These are phyloP conservation scores for Herpetomonas tarakana DNA, from an alignment of 208 protist species.

Conservation along the genomic window DNA sequence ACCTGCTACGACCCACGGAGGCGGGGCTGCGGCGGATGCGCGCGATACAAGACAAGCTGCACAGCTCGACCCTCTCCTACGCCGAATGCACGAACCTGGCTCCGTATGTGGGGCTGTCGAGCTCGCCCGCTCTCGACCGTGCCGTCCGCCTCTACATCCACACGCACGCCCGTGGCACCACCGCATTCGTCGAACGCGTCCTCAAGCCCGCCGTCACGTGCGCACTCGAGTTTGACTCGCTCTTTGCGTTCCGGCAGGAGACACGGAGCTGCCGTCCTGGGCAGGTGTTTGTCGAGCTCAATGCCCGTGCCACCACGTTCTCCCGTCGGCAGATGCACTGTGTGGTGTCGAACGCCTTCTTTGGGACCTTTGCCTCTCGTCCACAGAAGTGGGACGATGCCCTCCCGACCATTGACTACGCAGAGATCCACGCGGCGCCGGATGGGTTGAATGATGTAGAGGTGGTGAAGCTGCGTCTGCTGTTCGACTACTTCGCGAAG, in stretches of 20 bases:
- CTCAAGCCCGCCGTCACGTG: slow-evolving; percentile 11
- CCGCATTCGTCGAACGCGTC: slow-evolving; percentile 10
- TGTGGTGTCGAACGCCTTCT: slow-evolving; percentile 20
- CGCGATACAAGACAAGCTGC: not conserved
- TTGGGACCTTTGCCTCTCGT: slow-evolving; percentile 14
- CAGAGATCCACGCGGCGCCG: slow-evolving; percentile 16
- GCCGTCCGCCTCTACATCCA: slow-evolving; percentile 13
- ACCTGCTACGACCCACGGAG: not conserved
- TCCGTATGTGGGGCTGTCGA: slow-evolving; percentile 10
- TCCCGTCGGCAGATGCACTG: slow-evolving; percentile 14
- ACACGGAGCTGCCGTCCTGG: not conserved
- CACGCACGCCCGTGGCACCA: slow-evolving; percentile 1
- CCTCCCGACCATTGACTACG: slow-evolving; percentile 21
- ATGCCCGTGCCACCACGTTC: not conserved
- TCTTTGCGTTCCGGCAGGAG: slow-evolving; percentile 1
- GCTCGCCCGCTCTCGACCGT: slow-evolving; percentile 4
- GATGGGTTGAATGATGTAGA: slow-evolving; percentile 11
- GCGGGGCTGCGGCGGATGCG: not conserved
- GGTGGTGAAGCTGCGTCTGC: slow-evolving; percentile 21
- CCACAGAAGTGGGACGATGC: slow-evolving; percentile 4
- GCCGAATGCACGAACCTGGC: not conserved
- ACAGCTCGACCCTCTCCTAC: no score
- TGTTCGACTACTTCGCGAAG: slow-evolving; percentile 21
- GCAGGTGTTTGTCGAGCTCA: not conserved
- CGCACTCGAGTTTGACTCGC: slow-evolving; percentile 3